Evolutionary conservation across 176 grass and related monocot genomes (phyloP).

Genomic region (Chrysopogon serrulatus): DNA sequence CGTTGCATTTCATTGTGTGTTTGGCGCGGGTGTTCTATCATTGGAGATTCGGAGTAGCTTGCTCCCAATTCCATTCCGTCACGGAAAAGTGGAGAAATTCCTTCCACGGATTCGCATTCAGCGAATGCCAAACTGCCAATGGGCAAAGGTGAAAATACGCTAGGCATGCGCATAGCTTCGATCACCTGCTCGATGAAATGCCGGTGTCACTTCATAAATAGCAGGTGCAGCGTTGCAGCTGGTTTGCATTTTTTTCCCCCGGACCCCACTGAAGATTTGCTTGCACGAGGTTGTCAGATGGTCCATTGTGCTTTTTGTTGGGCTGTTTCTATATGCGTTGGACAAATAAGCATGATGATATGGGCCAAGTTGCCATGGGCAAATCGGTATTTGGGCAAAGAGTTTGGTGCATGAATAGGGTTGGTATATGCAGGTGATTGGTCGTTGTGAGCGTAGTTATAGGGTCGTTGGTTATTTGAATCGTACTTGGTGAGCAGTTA

Average conservation of each 20-base stretch:
- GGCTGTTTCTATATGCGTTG: neutral
- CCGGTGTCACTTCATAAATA: neutral
- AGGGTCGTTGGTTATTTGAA: neutral
- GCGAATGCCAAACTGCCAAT: neutral
- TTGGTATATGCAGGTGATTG: constrained; percentile 32
- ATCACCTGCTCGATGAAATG: constrained; percentile 32
- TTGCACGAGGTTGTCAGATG: constrained; percentile 10
- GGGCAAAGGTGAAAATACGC: neutral
- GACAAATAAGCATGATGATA: constrained; percentile 3
- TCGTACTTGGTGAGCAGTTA: constrained; percentile 6
- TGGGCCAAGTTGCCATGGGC: neutral
- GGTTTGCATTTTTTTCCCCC: neutral
- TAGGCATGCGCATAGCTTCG: neutral
- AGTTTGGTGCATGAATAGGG: neutral
- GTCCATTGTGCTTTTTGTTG: constrained; percentile 25
- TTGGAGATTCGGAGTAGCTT: neutral
- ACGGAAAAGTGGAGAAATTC: neutral
- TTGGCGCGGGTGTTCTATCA: neutral
- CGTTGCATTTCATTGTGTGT: neutral
- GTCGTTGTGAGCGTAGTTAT: constrained; percentile 25
- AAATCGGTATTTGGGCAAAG: neutral
- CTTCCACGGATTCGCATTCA: neutral
- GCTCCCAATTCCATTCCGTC: neutral
- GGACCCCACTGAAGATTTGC: neutral
- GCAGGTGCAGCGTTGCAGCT: neutral